Percentiles rank a stretch among this genome's conserved stretches.
Evolutionary conservation across 2,329 filamentous ascomycete genomes (phyloP).

Genomic region (Neocucurbitaria cava): DNA sequence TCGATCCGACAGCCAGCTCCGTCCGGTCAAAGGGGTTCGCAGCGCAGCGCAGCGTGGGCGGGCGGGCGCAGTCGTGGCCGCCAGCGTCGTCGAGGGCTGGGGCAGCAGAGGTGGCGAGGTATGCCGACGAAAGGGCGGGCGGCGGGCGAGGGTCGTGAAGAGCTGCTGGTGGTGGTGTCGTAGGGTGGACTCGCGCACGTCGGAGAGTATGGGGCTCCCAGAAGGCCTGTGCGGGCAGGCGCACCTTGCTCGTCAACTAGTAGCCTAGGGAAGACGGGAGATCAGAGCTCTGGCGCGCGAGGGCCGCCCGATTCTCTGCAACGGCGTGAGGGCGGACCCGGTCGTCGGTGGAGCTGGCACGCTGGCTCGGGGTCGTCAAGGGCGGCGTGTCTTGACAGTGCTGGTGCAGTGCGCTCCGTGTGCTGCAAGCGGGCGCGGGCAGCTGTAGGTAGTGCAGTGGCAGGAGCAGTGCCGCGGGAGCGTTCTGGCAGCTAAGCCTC

Average conservation of each 20-base stretch:
- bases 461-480: not conserved
- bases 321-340: not conserved
- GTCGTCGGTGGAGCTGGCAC: not conserved
- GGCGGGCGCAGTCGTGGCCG: constrained; percentile 11
- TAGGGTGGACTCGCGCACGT: constrained; percentile 10
- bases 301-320: not conserved
- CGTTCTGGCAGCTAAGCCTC: constrained; percentile 4
- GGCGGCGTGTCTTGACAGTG: not conserved
- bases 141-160: constrained; percentile 8
- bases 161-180: constrained; percentile 14
- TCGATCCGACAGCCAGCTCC: constrained; percentile 23
- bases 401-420: no score
- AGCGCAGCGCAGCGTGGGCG: constrained; percentile 6
- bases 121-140: constrained; percentile 6
- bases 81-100: constrained; percentile 16
- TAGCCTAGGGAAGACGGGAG: constrained; percentile 3
- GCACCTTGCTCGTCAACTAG: constrained; percentile 10
- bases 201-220: constrained; percentile 4
- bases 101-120: constrained; percentile 10
- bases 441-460: not conserved
- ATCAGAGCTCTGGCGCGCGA: constrained; percentile 10
- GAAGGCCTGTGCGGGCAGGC: constrained; percentile 2
- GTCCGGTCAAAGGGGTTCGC: constrained; percentile 22
- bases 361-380: not conserved
- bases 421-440: not conserved